These are phyloP conservation scores for Fraxinus excelsior DNA, from an alignment of 257 asterid species.

Conservation along the genomic window DNA sequence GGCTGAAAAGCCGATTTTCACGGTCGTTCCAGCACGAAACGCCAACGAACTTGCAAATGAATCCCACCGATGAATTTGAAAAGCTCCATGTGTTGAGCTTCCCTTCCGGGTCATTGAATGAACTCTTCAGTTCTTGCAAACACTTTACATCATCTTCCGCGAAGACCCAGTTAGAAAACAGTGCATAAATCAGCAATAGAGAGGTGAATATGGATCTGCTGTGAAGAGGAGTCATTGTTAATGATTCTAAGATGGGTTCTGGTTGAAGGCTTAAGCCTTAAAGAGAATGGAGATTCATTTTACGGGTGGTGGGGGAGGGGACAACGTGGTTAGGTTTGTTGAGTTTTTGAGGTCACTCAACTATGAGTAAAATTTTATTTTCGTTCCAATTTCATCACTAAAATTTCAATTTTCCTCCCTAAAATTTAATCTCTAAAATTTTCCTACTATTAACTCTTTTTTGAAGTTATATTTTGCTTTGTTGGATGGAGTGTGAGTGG, in stretches of 20 bases:
- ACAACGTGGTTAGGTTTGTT: not conserved
- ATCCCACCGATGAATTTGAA: constrained; percentile 52
- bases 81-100: constrained; percentile 61
- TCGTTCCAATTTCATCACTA: not conserved
- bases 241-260: not conserved
- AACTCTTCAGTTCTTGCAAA: constrained; percentile 55
- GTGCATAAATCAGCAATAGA: constrained; percentile 32
- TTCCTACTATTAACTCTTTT: too few relatives aligned
- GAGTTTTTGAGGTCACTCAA: not conserved
- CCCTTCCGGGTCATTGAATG: constrained; percentile 48
- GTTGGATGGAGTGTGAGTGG: too few relatives aligned
- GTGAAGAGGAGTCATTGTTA: constrained; percentile 27
- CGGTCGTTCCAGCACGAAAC: constrained; percentile 79
- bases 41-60: constrained; percentile 62
- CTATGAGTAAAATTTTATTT: not conserved
- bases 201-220: constrained; percentile 17
- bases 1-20: constrained; percentile 58
- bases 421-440: too few relatives aligned
- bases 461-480: too few relatives aligned
- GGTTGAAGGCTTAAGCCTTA: constrained; percentile 7
- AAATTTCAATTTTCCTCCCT: too few relatives aligned
- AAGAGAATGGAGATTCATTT: constrained; percentile 12
- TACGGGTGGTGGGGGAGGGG: not conserved
- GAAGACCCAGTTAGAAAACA: constrained; percentile 19
- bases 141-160: constrained; percentile 75